phyloP scores from a whole-genome alignment of 257 asterid genomes.

The Nicotiana paniculata region DNA sequence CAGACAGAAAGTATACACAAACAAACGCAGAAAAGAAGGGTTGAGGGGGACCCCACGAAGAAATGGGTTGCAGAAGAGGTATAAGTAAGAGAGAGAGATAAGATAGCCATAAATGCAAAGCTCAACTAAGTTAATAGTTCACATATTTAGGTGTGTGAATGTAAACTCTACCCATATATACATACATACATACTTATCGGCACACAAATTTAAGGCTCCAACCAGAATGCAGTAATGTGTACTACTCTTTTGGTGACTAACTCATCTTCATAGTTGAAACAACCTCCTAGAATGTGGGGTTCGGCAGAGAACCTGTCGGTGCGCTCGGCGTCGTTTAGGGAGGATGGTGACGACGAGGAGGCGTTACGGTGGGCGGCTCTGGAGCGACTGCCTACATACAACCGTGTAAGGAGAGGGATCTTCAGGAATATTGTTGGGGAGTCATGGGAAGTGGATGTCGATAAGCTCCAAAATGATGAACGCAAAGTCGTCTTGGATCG shows the following conservation, averaged over 20 bases:
- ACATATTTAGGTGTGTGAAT: not conserved
- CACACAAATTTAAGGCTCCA: not conserved
- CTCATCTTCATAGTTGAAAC: not conserved
- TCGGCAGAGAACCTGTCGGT: conserved; percentile 81
- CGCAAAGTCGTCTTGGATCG: conserved; percentile 65
- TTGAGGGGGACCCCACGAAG: not conserved
- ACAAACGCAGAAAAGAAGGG: not conserved
- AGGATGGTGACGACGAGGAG: conserved; percentile 90
- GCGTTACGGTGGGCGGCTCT: conserved; percentile 97
- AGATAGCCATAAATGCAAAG: conserved; percentile 6
- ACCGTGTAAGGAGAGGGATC: conserved; percentile 72
- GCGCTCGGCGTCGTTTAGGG: conserved; percentile 81
- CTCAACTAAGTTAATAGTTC: conserved; percentile 3
- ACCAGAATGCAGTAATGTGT: not conserved
- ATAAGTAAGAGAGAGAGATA: not conserved
- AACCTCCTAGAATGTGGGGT: conserved; percentile 54
- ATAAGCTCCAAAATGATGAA: conserved; percentile 50
- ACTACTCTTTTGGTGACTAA: not conserved
- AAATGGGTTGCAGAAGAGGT: not conserved
- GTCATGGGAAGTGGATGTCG: conserved; percentile 59
- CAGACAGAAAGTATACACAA: not conserved
- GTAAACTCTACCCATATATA: not conserved
- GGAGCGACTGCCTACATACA: conserved; percentile 89
- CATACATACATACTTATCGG: no score
- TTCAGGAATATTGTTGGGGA: conserved; percentile 74